Base-by-base conservation (phyloP, 1,284 basidiomycete genomes). In the Heterobasidion parviporum region DNA sequence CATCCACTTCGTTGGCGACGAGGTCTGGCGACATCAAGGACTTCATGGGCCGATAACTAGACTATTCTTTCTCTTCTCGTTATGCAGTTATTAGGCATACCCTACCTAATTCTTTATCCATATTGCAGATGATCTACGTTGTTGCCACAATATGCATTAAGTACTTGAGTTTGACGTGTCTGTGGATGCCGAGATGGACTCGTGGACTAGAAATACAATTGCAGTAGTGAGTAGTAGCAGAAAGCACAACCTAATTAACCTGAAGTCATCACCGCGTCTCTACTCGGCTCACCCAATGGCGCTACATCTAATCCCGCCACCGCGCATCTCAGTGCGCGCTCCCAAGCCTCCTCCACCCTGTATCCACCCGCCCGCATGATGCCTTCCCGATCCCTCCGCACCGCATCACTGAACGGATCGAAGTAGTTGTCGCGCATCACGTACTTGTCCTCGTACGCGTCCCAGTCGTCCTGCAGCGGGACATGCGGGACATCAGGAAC, bases 281-380 rank as follows among this genome's bases (percentile, higher is more conserved):
- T 3, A 50, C 49, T 48, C 5, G 61, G 41, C 7, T 63, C 68
- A 8, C 63, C 58, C n/a, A 74, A 65, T 2, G 80, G 79, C 43
- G 64, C 56, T 33, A 89, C 66, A 61, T 88, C 85, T 55, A 96
- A 69, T 1, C 82, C 88, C 55, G 88, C 87, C 18, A 94, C 86
- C 1, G 90, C 89, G 62, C 72, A 81, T 53, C 87, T 74, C 50
- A 96, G 68, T 20, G 92, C 92, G 62, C 92, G 79, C 63, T 89
- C 87, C 94, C 94, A 96, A 52, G 90, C 90, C 67, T 93, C 84
- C 57, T 86, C 80, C 9, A 93, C 74, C 61, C 78, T 78, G 67
- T 91, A 97, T 2, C 92, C 94, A 15, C 92, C 94, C 8, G 83
- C 92, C 47, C 87, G 75, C 80, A 92, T 89, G 63, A 89, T 85